Evolutionary conservation across 73 alveolate genomes (phyloP).

Genomic region (Blepharisma japonicum): DNA sequence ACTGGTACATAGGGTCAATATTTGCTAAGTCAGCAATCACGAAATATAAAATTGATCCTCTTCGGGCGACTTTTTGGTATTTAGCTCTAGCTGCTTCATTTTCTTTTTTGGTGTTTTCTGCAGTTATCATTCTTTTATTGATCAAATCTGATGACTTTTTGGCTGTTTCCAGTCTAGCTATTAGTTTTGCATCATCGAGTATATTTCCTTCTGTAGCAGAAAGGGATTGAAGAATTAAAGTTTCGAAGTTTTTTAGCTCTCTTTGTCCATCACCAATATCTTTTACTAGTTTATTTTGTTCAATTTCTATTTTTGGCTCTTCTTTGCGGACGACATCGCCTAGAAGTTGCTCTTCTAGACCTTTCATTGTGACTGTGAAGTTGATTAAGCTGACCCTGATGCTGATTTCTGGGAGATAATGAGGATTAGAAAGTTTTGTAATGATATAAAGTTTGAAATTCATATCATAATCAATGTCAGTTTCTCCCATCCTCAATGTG

Average conservation of each 20-base stretch:
- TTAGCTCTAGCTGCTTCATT: conserved; percentile 19
- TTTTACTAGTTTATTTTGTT: background rate
- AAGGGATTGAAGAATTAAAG: conserved; percentile 58
- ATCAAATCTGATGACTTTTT: conserved; percentile 93
- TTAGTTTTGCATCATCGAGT: conserved; percentile 92
- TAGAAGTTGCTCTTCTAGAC: conserved; percentile 98
- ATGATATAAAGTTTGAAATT: conserved; percentile 96
- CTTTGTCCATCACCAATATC: conserved; percentile 16
- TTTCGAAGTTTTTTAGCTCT: conserved; percentile 6
- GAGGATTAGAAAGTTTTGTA: conserved; percentile 98
- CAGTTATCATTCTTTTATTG: conserved; percentile 86
- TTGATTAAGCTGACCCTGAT: conserved; percentile 97
- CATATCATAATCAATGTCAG: conserved; percentile 87
- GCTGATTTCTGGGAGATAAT: conserved; percentile 98
- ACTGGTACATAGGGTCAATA: conserved; percentile 75
- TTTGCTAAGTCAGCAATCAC: conserved; percentile 89
- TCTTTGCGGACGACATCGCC: conserved; percentile 98
- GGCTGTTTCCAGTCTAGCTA: conserved; percentile 85
- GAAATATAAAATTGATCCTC: conserved; percentile 97
- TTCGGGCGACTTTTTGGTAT: conserved; percentile 79
- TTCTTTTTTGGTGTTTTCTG: conserved; percentile 42
- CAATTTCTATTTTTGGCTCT: conserved; percentile 97
- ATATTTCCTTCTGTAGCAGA: conserved; percentile 81
- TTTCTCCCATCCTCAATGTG: conserved; percentile 70
- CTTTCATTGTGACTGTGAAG: conserved; percentile 99